Conservation (phyloP, 192 early-diverging fungal species). For the Gaertneriomyces semiglobifer region DNA sequence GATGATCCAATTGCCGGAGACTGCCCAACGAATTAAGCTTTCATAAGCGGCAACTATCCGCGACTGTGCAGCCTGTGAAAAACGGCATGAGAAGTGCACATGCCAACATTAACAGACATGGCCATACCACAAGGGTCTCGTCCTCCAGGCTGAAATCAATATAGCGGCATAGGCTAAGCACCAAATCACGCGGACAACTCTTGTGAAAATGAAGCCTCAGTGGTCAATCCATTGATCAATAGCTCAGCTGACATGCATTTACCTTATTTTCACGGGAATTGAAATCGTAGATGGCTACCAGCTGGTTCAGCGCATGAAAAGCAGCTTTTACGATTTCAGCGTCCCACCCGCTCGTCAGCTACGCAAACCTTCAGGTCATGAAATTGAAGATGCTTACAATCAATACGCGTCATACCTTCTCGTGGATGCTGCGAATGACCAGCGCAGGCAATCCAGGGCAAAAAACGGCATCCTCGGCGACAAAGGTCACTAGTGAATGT, state of each 20-base stretch:
- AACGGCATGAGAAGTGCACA: neutral
- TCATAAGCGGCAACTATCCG: slow-evolving; percentile 72
- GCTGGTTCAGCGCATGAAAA: slow-evolving; percentile 34
- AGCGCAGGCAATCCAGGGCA: slow-evolving; percentile 67
- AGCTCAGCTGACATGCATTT: neutral
- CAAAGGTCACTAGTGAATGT: slow-evolving; percentile 68
- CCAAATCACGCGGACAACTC: slow-evolving; percentile 66
- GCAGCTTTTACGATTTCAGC: slow-evolving; percentile 31
- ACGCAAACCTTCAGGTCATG: no score
- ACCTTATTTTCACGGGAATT: slow-evolving; percentile 67
- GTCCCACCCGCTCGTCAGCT: slow-evolving; percentile 22
- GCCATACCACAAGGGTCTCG: slow-evolving; percentile 55
- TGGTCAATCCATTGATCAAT: no score
- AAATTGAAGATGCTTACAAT: neutral
- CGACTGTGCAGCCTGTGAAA: slow-evolving; percentile 44
- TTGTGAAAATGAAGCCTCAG: slow-evolving; percentile 11
- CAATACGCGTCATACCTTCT: slow-evolving; percentile 57
- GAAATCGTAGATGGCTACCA: slow-evolving; percentile 50
- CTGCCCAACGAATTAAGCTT: slow-evolving; percentile 69
- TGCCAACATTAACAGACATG: neutral
- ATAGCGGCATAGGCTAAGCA: slow-evolving; percentile 67
- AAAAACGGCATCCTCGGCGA: slow-evolving; percentile 69
- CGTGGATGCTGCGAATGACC: slow-evolving; percentile 69
- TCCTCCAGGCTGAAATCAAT: slow-evolving; percentile 60
- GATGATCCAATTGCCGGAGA: slow-evolving; percentile 73